Base-by-base conservation (phyloP, 176 grass and related monocot genomes). In the Poa pratensis region DNA sequence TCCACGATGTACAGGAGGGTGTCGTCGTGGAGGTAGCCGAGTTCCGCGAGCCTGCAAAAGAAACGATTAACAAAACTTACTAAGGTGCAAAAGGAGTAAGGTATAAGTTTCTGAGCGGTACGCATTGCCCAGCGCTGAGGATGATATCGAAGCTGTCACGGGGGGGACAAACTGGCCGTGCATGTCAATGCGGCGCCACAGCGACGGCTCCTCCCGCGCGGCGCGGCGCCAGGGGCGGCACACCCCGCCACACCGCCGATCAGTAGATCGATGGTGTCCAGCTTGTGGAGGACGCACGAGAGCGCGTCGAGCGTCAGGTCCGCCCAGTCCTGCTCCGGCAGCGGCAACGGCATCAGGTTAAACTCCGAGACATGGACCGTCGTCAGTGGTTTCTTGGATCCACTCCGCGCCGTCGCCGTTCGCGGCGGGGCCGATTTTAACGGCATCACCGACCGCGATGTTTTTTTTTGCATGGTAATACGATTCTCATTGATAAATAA, bases 171-270 rank as follows among this genome's bases (percentile, higher is more conserved):
- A 5, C 12, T 46, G 71, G 19, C 28, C 35, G 17, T 64, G 20
- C 52, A 83, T 0, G 49, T 77, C 40, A 28, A 88, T 9, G 80
- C 64, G 64, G 26, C 80, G 80, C 86, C 80, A 88, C 6, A 88
- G 73, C 52, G 2, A 40, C 23, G 71, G 71, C 49, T 76, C 79
- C 24, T 76, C 78, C 69, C 78, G 30, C 9, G 58, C 58, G 58
- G 58, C 59, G 23, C 59, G 59, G 23, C 59, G 59, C 59, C 23
- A 27, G 59, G 59, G 27, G 23, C 59, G 59, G 23, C 59, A 62
- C 22, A 62, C 4, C 23, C 24, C 11, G 23, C 59, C 24, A 62
- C 59, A n/a, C 59, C 23, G 5, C 23, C 59, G 59, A 62, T 61
- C 20, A 61, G 22, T 22, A 61, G 58, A 22, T 61, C 58, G 59